Percentiles rank a stretch among this genome's conserved stretches.
phyloP scores from a whole-genome alignment of 169 alveolate genomes.

The Cryptosporidium muris region DNA sequence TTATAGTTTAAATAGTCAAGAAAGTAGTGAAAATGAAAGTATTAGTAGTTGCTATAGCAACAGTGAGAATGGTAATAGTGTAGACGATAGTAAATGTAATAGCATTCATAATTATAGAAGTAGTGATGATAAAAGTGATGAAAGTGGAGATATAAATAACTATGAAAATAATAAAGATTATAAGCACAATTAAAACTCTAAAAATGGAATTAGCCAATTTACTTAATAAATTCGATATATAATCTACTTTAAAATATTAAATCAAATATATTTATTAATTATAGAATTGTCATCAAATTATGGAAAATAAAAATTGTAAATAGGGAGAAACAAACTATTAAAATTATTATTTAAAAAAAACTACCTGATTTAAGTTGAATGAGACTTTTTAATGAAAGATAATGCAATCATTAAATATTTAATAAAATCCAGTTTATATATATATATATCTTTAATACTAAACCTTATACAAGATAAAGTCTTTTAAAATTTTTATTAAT shows the following conservation, averaged over 20 bases:
- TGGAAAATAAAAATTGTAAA: background rate
- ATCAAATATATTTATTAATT: background rate
- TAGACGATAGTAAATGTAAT: background rate
- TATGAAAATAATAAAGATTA: background rate
- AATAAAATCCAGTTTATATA: too few species aligned
- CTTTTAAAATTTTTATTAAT: too few species aligned
- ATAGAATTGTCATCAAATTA: background rate
- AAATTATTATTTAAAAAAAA: background rate
- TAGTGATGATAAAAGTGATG: background rate
- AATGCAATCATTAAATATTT: too few species aligned
- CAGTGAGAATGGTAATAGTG: background rate
- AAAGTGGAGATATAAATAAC: background rate
- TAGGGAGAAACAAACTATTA: background rate
- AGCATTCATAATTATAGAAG: background rate
- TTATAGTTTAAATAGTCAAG: background rate
- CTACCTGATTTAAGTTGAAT: background rate
- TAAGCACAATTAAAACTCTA: too few species aligned
- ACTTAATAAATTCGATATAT: too few species aligned
- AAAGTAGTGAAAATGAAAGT: background rate
- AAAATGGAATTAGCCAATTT: too few species aligned
- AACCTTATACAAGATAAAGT: too few species aligned
- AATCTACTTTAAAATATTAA: too few species aligned
- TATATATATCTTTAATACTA: too few species aligned
- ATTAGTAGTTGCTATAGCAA: background rate
- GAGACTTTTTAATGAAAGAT: background rate